Conservation (phyloP, 2,329 filamentous ascomycete species). For the Drechslerella coelobrocha region DNA sequence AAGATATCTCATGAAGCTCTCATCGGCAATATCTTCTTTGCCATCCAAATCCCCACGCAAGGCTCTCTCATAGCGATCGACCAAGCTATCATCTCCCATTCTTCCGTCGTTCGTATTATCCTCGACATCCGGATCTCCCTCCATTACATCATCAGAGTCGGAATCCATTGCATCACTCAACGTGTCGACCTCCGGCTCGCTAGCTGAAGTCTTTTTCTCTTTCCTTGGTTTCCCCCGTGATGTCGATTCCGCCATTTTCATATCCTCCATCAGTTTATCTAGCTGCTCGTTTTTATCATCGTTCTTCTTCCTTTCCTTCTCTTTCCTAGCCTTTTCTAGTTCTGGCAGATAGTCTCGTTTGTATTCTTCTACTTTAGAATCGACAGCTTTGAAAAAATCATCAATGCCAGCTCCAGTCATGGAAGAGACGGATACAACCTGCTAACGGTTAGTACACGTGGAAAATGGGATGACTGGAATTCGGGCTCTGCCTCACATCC, state of each 20-base stretch:
- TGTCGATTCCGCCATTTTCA: conserved; percentile 67
- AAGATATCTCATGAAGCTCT: conserved; percentile 54
- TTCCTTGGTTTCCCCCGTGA: conserved; percentile 55
- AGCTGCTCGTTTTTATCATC: conserved; percentile 78
- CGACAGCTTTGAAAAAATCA: conserved; percentile 89
- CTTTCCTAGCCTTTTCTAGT: conserved; percentile 76
- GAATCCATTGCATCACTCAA: conserved; percentile 53
- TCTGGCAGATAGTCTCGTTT: conserved; percentile 89
- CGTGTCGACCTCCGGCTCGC: conserved; percentile 49
- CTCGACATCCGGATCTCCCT: conserved; percentile 52
- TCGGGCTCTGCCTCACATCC: conserved; percentile 61
- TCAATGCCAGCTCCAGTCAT: conserved; percentile 91
- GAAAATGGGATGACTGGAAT: neutral
- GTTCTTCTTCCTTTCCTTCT: conserved; percentile 75
- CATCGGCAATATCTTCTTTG: conserved; percentile 43
- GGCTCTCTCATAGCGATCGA: conserved; percentile 53
- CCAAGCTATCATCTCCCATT: conserved; percentile 50
- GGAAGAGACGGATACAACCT: conserved; percentile 84
- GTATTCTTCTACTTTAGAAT: conserved; percentile 87
- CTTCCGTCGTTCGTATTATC: conserved; percentile 39
- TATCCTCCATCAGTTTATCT: conserved; percentile 92
- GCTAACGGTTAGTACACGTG: neutral
- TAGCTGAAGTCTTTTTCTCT: conserved; percentile 46
- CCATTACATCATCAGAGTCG: conserved; percentile 52
- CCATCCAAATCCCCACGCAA: conserved; percentile 47